Percentiles rank a stretch among this genome's conserved stretches.
Conservation (phyloP, 148 eudicot genomes). For the Linanthus parryae region DNA sequence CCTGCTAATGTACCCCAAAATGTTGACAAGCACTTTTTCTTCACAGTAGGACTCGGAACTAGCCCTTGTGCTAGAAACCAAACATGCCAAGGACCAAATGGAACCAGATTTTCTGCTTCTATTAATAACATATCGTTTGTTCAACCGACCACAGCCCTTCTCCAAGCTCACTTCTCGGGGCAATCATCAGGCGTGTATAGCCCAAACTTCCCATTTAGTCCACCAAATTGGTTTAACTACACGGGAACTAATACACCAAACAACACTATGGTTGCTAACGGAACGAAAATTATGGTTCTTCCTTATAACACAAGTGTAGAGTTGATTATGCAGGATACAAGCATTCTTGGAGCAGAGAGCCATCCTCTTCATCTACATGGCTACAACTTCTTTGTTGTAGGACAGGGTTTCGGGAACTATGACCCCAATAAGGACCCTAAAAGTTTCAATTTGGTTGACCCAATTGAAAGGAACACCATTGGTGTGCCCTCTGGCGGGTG, state of each 20-base stretch:
- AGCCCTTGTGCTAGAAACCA: slow-evolving; percentile 34
- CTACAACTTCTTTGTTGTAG: slow-evolving; percentile 17
- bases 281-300: slow-evolving; percentile 31
- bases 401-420: slow-evolving; percentile 9
- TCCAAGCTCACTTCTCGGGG: slow-evolving; percentile 28
- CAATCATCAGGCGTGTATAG: slow-evolving; percentile 21
- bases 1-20: slow-evolving; percentile 42
- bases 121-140: slow-evolving; percentile 41
- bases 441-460: slow-evolving; percentile 5
- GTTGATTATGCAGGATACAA: slow-evolving; percentile 34
- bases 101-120: slow-evolving; percentile 32
- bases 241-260: slow-evolving; percentile 45
- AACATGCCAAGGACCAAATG: slow-evolving; percentile 41
- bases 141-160: slow-evolving; percentile 36
- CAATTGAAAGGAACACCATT: slow-evolving; percentile 5
- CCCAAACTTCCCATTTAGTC: slow-evolving; percentile 22
- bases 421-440: slow-evolving; percentile 3
- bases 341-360: slow-evolving; percentile 30
- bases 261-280: slow-evolving; percentile 30
- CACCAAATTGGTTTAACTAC: slow-evolving; percentile 29
- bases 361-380: slow-evolving; percentile 28
- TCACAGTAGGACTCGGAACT: slow-evolving; percentile 46
- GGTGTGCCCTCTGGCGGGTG: slow-evolving; percentile 9
- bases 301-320: slow-evolving; percentile 38
- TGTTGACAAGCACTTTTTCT: slow-evolving; percentile 31